Conservation (phyloP, 371 early-diverging fungal genomes). For the Mucor irregularis region DNA sequence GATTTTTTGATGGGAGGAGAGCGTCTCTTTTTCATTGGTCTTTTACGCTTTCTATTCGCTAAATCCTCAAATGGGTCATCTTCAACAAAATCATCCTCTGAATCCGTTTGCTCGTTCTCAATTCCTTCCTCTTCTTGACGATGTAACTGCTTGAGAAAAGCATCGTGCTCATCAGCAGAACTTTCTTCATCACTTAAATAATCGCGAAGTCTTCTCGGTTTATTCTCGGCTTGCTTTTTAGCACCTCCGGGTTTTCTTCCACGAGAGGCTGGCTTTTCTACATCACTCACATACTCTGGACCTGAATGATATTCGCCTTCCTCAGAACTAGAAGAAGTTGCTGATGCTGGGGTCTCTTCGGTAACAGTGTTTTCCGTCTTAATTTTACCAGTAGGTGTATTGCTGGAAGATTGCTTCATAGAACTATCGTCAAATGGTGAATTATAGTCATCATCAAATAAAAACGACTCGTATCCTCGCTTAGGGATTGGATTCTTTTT, state of each 20-base stretch:
- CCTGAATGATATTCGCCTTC: constrained; percentile 37
- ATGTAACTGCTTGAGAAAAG: constrained; percentile 53
- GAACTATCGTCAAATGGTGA: background rate
- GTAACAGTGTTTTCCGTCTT: too few relatives aligned
- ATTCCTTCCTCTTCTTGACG: constrained; percentile 35
- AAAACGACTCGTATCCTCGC: constrained; percentile 8
- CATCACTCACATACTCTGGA: constrained; percentile 12
- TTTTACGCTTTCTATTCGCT: constrained; percentile 8
- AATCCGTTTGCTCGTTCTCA: constrained; percentile 4
- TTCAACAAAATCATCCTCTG: constrained; percentile 26
- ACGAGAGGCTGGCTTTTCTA: background rate
- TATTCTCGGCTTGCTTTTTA: background rate
- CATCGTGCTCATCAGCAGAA: constrained; percentile 33
- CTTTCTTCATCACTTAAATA: constrained; percentile 51
- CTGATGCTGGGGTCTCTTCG: constrained; percentile 6
- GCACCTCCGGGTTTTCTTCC: background rate
- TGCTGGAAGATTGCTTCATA: too few relatives aligned
- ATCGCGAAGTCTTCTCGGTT: constrained; percentile 45
- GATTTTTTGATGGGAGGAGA: background rate
- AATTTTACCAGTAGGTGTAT: too few relatives aligned
- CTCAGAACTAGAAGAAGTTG: constrained; percentile 18
- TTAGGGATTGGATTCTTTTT: constrained; percentile 10
- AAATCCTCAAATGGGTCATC: constrained; percentile 15
- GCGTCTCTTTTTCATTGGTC: background rate
- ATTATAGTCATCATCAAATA: background rate